Percentiles rank a stretch among this genome's conserved stretches.
Evolutionary conservation across 2,329 filamentous ascomycete species (phyloP).

Genomic region (Monilinia vaccinii-corymbosi): DNA sequence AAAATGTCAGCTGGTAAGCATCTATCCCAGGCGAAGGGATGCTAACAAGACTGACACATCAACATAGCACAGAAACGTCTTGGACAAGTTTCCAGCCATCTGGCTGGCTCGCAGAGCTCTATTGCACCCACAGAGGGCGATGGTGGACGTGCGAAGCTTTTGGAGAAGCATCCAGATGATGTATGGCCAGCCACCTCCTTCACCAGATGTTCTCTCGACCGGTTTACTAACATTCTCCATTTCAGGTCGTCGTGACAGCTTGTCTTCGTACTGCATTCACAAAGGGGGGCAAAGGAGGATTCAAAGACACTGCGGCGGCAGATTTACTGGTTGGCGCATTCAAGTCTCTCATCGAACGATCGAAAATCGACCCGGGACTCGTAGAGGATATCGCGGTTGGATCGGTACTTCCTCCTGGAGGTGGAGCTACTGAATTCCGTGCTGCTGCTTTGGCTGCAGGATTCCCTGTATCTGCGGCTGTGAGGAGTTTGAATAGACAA

Average conservation of each 20-base stretch:
- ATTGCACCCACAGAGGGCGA: slow-evolving; percentile 19
- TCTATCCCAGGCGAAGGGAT: background rate
- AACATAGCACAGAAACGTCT: slow-evolving; percentile 28
- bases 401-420: slow-evolving; percentile 82
- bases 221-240: slow-evolving; percentile 21
- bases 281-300: slow-evolving; percentile 83
- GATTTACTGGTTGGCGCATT: slow-evolving; percentile 82
- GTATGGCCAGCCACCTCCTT: slow-evolving; percentile 33
- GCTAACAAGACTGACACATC: slow-evolving; percentile 17
- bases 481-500: slow-evolving; percentile 84
- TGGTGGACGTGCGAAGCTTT: slow-evolving; percentile 32
- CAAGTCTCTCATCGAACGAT: slow-evolving; percentile 72
- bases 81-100: slow-evolving; percentile 51
- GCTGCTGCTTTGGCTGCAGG: slow-evolving; percentile 85
- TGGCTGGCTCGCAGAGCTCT: slow-evolving; percentile 35
- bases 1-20: slow-evolving; percentile 24
- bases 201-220: background rate
- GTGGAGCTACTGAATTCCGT: slow-evolving; percentile 93
- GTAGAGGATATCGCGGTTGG: slow-evolving; percentile 93
- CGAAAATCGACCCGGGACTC: slow-evolving; percentile 75
- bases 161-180: slow-evolving; percentile 60
- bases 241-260: slow-evolving; percentile 77
- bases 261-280: slow-evolving; percentile 88
- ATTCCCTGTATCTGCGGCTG: slow-evolving; percentile 77
- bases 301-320: slow-evolving; percentile 87